These are phyloP conservation scores for Neobulgaria alba DNA, from an alignment of 2,329 filamentous ascomycete species.

Conservation along the genomic window DNA sequence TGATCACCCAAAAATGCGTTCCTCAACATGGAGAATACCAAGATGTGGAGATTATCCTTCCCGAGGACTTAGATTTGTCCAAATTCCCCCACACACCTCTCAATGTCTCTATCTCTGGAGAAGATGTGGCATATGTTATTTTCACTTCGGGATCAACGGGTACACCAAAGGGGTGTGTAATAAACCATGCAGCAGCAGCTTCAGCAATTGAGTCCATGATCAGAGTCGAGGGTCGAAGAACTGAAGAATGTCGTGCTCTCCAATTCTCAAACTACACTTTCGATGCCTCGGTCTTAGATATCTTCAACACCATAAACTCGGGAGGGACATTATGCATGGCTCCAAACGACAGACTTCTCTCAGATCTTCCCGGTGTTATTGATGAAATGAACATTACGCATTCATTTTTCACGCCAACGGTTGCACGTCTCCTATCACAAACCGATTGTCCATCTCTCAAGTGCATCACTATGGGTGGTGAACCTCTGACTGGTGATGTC, in stretches of 20 bases:
- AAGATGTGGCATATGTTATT: slow-evolving; percentile 14
- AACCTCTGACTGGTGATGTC: too few species aligned
- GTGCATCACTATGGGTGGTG: slow-evolving; percentile 21
- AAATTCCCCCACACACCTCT: too few species aligned
- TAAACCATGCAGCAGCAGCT: slow-evolving; percentile 16
- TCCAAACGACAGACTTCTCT: slow-evolving; percentile 31
- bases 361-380: slow-evolving; percentile 29
- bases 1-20: too few species aligned
- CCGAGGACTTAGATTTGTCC: too few species aligned
- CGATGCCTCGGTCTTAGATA: slow-evolving; percentile 31
- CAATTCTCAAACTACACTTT: slow-evolving; percentile 31
- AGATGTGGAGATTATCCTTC: too few species aligned
- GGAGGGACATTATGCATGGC: slow-evolving; percentile 35
- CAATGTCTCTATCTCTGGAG: too few species aligned
- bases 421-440: slow-evolving; percentile 21
- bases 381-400: slow-evolving; percentile 18
- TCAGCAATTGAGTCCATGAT: not conserved
- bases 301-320: slow-evolving; percentile 24
- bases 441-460: slow-evolving; percentile 18
- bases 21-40: too few species aligned
- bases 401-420: slow-evolving; percentile 24
- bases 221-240: not conserved
- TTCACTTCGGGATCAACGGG: slow-evolving; percentile 28
- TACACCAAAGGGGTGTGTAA: slow-evolving; percentile 20
- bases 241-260: slow-evolving; percentile 7